Evolutionary conservation across 192 early-diverging fungal genomes (phyloP).

Genomic region (Blastocladiella britannica): DNA sequence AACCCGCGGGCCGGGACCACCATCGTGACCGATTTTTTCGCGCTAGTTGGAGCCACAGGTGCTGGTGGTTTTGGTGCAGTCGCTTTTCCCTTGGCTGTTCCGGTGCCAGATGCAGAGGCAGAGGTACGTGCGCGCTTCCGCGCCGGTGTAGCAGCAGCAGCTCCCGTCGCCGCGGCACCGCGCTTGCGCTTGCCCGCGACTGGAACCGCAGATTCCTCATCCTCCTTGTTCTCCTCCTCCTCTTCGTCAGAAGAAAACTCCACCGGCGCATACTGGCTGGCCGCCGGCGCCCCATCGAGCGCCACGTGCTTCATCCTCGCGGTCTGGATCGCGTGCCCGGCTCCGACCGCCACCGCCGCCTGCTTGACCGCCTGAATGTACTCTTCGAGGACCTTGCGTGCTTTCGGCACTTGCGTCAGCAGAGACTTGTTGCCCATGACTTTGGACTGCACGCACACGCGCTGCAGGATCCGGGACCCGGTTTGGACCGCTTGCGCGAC

Average conservation of each 20-base stretch:
- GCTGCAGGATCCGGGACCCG: not conserved
- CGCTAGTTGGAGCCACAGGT: too few relatives aligned
- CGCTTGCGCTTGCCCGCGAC: constrained; percentile 1
- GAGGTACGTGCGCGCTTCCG: too few relatives aligned
- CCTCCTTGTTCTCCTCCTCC: not conserved
- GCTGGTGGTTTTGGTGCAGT: too few relatives aligned
- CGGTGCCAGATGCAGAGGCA: not conserved
- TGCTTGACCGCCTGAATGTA: not conserved
- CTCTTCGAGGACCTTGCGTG: not conserved
- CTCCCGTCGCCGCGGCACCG: not conserved
- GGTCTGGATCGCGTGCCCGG: too few relatives aligned
- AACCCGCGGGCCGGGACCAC: too few relatives aligned
- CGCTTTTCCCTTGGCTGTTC: not conserved
- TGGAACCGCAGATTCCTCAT: too few relatives aligned
- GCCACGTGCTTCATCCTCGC: too few relatives aligned
- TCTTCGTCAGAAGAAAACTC: too few relatives aligned
- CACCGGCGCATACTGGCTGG: too few relatives aligned
- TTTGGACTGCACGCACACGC: not conserved
- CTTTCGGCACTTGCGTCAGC: not conserved
- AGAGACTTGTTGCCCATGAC: not conserved
- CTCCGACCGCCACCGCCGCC: too few relatives aligned
- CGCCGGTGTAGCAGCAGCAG: not conserved
- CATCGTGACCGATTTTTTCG: too few relatives aligned
- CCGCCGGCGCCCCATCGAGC: too few relatives aligned
- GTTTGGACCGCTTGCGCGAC: not conserved